Base-by-base conservation (phyloP, 257 asterid genomes). In the Capsicum baccatum region DNA sequence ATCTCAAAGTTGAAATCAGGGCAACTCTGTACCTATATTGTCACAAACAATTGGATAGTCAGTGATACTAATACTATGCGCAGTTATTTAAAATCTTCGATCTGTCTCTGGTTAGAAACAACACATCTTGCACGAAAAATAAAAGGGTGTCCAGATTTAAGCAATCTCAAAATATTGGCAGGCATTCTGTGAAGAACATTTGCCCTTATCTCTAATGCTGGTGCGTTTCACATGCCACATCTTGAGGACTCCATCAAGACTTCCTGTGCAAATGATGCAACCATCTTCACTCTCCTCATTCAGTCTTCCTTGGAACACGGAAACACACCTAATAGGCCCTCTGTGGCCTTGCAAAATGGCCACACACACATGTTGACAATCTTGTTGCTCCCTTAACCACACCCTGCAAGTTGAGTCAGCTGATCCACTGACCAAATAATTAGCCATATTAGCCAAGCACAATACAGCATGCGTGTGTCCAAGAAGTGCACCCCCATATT, bases 401-500 rank as follows among this genome's bases (percentile, higher is more conserved):
- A 94, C 95, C 57, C 97, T 83, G 12, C 98, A 76, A 0, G 97
- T 92, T 39, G 96, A 87, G 56, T 94, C 99, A 0, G 98, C 98
- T 15, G 98, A 93, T 0, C 99, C 99, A 62, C 94, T 94, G 9
- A 90, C 92, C 84, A 93, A 85, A 64, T 91, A 96, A 9, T 78
- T 74, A 5, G 87, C 91, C 87, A 83, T 90, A 55, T 79, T 92
- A 56, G 97, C 87, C 26, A 96, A 74, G 83, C 98, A 92, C 99
- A 96, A 86, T 12, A 96, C 97, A 1, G 98, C 93, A 44, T 96
- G 98, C 0, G 97, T 96, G 90, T 96, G 99, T 0, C 99, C 99
- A 33, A 91, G 87, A 44, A 96, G 90, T 3, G 98, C 94, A n/a
- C 97, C 98, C 9, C 98, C 99, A 78, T 96, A 94, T 56, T 94